phyloP scores from a whole-genome alignment of 2,329 filamentous ascomycete species.

The Septoria petroselini region DNA sequence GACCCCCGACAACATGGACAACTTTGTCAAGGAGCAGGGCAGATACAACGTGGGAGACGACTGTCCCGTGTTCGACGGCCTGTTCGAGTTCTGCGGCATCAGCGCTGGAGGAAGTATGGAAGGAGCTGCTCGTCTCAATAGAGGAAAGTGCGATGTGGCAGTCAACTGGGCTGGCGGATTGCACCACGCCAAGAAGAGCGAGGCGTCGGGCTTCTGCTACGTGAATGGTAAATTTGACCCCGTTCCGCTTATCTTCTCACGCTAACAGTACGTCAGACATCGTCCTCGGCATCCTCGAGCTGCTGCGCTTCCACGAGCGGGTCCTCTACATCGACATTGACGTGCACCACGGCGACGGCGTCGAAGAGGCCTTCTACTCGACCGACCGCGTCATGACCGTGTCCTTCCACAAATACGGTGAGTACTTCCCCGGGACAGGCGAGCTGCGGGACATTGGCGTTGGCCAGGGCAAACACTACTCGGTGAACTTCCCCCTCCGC shows the following conservation, averaged over 20 bases:
- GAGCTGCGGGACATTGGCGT: conserved; percentile 67
- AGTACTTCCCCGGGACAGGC: conserved; percentile 69
- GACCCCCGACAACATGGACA: conserved; percentile 97
- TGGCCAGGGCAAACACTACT: conserved; percentile 64
- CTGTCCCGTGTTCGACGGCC: conserved; percentile 64
- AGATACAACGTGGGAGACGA: conserved; percentile 65
- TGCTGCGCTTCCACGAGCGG: conserved; percentile 61
- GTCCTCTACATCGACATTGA: conserved; percentile 67
- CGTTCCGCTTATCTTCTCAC: not conserved
- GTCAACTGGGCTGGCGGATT: conserved; percentile 53
- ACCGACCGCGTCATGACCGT: conserved; percentile 70
- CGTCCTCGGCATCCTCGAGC: conserved; percentile 63
- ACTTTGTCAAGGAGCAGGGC: conserved; percentile 85
- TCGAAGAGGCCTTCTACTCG: conserved; percentile 69
- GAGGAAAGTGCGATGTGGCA: conserved; percentile 66
- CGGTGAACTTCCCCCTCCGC: conserved; percentile 66
- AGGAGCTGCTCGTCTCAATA: conserved; percentile 64
- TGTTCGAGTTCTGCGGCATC: conserved; percentile 69
- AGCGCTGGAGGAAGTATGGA: conserved; percentile 69
- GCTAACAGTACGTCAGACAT: conserved; percentile 50
- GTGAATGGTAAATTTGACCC: conserved; percentile 42
- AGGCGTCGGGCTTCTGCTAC: conserved; percentile 50
- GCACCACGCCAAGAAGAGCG: conserved; percentile 50
- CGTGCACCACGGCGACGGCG: conserved; percentile 65
- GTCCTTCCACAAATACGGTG: conserved; percentile 70